Percentiles rank a stretch among this genome's conserved stretches.
These are phyloP conservation scores for Pythium catenulatum DNA, from an alignment of 352 stramenopile genomes.

Conservation along the genomic window DNA sequence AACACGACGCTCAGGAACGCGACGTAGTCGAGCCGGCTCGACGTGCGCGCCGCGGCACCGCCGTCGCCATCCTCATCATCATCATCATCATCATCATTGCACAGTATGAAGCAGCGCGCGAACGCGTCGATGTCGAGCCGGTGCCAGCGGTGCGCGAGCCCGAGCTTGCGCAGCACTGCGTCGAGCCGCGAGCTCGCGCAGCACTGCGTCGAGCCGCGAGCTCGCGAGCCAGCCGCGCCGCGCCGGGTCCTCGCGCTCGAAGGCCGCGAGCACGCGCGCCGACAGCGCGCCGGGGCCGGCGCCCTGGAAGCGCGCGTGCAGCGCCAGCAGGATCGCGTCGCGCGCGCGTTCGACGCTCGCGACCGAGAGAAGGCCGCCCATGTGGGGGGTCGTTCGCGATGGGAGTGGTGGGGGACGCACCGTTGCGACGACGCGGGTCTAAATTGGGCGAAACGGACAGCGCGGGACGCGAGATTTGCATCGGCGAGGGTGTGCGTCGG, in stretches of 20 bases:
- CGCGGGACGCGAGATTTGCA: no score
- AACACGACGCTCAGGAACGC: conserved; percentile 79
- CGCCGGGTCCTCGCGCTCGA: background rate
- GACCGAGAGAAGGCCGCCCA: conserved; percentile 38
- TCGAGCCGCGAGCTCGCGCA: conserved; percentile 1
- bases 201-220: background rate
- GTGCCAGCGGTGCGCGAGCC: conserved; percentile 6
- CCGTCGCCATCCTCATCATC: background rate
- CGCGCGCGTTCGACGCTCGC: conserved; percentile 26
- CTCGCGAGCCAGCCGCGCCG: conserved; percentile 15
- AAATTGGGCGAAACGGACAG: no score
- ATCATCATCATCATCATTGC: background rate
- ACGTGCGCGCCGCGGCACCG: background rate
- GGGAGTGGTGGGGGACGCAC: no score
- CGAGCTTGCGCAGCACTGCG: background rate
- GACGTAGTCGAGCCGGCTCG: conserved; percentile 62
- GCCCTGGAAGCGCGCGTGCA: conserved; percentile 1
- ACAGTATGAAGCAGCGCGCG: background rate
- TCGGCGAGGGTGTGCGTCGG: no score
- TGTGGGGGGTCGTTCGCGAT: no score
- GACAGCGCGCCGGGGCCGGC: background rate
- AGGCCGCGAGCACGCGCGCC: background rate
- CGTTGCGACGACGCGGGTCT: no score
- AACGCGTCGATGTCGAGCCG: conserved; percentile 27
- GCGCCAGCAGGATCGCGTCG: conserved; percentile 31